phyloP scores from a whole-genome alignment of 1,139 yeast species.

The Candida sp. region DNA sequence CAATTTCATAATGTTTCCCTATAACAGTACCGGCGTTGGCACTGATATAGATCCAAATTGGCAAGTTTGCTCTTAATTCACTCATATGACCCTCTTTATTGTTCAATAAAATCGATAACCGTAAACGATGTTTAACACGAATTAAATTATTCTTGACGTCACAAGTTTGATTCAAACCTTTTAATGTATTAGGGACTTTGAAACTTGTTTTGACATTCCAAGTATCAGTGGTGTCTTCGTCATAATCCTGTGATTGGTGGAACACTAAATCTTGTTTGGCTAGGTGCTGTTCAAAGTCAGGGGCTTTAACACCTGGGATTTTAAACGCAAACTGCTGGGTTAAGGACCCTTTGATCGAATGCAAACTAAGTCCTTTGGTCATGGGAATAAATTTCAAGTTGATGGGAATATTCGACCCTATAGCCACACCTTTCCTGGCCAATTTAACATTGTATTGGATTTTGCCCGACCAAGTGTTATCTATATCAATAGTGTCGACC shows the following conservation, averaged over 20 bases:
- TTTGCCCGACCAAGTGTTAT: constrained; percentile 63
- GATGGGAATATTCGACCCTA: constrained; percentile 56
- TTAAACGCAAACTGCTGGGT: constrained; percentile 47
- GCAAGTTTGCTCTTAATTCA: constrained; percentile 67
- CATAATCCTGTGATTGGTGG: constrained; percentile 15
- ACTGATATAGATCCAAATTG: constrained; percentile 56
- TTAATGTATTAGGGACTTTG: constrained; percentile 50
- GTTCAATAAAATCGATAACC: constrained; percentile 51
- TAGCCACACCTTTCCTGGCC: constrained; percentile 55
- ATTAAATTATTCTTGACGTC: constrained; percentile 45
- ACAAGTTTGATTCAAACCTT: constrained; percentile 57
- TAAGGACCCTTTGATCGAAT: constrained; percentile 45
- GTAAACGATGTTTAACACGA: constrained; percentile 59
- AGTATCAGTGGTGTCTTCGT: constrained; percentile 37
- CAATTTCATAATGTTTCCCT: constrained; percentile 52
- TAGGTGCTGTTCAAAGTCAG: constrained; percentile 38
- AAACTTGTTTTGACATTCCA: constrained; percentile 50
- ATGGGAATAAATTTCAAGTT: constrained; percentile 56
- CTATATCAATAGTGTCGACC: constrained; percentile 55
- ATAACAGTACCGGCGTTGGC: constrained; percentile 47
- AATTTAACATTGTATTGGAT: constrained; percentile 60
- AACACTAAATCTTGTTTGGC: constrained; percentile 25
- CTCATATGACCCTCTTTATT: constrained; percentile 65
- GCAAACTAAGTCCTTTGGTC: constrained; percentile 50
- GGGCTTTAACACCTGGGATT: constrained; percentile 38